Conservation (phyloP, 108 stramenopile species). For the Skeletonema potamos region DNA sequence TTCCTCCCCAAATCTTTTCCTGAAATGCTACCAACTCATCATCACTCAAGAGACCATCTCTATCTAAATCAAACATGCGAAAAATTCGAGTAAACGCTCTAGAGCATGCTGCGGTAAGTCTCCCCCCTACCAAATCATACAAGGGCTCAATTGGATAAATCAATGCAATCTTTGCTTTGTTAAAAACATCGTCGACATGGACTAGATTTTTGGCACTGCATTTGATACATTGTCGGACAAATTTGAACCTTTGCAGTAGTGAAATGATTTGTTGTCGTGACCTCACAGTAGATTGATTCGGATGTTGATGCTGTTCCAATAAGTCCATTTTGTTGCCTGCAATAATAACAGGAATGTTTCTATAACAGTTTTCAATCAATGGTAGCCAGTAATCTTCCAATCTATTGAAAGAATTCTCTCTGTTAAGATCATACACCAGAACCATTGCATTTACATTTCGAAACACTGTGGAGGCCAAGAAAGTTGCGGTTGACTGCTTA, state of each 20-base stretch:
- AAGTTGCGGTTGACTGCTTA: conserved; percentile 2
- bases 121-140: conserved; percentile 69
- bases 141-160: conserved; percentile 70
- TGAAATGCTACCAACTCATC: conserved; percentile 76
- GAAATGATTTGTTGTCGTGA: conserved; percentile 79
- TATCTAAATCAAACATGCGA: conserved; percentile 72
- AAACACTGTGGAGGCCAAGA: conserved; percentile 24
- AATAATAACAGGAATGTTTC: conserved; percentile 77
- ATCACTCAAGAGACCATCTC: conserved; percentile 76
- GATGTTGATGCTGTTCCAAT: conserved; percentile 46
- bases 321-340: conserved; percentile 86
- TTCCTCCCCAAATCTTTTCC: conserved; percentile 58
- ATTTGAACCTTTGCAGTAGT: conserved; percentile 74
- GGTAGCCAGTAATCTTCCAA: conserved; percentile 83
- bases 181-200: conserved; percentile 76
- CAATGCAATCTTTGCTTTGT: conserved; percentile 77
- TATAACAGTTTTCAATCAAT: conserved; percentile 75
- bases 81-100: conserved; percentile 77
- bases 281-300: conserved; percentile 46
- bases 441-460: conserved; percentile 70
- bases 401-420: conserved; percentile 69
- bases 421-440: conserved; percentile 81
- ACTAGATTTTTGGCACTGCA: conserved; percentile 80
- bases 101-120: conserved; percentile 54
- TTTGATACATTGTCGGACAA: conserved; percentile 84